These are phyloP conservation scores for Leptodontidium sp. DNA, from an alignment of 2,329 filamentous ascomycete genomes.

Conservation along the genomic window DNA sequence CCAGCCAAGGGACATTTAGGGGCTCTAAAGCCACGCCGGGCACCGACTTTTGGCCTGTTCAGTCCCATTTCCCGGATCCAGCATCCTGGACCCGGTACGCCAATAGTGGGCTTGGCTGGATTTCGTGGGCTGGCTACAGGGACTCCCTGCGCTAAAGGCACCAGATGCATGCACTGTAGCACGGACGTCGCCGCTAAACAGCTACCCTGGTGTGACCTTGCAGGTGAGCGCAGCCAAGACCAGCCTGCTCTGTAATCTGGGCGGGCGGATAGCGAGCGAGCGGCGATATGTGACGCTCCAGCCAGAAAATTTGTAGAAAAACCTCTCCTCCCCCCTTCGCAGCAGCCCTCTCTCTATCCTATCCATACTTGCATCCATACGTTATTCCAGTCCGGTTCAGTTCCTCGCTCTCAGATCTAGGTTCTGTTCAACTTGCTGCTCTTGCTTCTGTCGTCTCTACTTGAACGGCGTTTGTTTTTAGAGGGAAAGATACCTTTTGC, in stretches of 20 bases:
- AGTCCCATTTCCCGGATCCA: constrained; percentile 26
- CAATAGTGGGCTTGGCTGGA: constrained; percentile 31
- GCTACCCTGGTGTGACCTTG: constrained; percentile 21
- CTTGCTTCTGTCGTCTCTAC: constrained; percentile 28
- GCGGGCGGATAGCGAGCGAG: neutral
- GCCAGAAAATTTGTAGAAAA: constrained; percentile 33
- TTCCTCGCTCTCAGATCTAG: constrained; percentile 19
- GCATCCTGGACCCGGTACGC: constrained; percentile 38
- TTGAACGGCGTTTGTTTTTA: constrained; percentile 31
- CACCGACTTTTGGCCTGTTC: constrained; percentile 6
- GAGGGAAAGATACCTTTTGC: constrained; percentile 19
- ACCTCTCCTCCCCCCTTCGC: constrained; percentile 16
- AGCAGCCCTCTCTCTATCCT: constrained; percentile 20
- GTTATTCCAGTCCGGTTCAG: constrained; percentile 16
- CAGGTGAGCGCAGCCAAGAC: neutral
- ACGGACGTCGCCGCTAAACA: constrained; percentile 18
- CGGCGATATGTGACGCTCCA: constrained; percentile 17
- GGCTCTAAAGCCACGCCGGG: neutral
- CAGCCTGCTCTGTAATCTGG: constrained; percentile 24
- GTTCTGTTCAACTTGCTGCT: constrained; percentile 11
- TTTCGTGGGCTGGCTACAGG: constrained; percentile 18
- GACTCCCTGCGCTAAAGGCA: constrained; percentile 8
- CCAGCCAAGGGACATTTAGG: neutral
- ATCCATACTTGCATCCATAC: constrained; percentile 21
- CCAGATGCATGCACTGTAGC: constrained; percentile 19